These are phyloP conservation scores for Hypoxylon subgilvum DNA, from an alignment of 495 filamentous ascomycete species.

Conservation along the genomic window DNA sequence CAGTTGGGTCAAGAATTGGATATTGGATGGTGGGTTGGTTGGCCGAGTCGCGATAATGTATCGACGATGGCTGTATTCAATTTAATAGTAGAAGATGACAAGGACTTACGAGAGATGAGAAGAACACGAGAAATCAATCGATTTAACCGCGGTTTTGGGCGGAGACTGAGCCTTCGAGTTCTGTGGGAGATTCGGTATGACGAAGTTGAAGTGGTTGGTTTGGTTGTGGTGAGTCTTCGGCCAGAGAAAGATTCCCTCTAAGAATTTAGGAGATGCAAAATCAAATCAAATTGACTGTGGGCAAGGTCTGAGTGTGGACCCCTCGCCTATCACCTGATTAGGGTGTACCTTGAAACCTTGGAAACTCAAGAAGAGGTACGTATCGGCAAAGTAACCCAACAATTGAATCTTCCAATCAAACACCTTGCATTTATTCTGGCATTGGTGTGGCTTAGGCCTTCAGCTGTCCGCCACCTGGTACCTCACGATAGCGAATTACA, in stretches of 20 bases:
- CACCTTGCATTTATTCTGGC: neutral
- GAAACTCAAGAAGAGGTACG: too few relatives aligned
- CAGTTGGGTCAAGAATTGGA: too few relatives aligned
- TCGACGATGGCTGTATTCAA: neutral
- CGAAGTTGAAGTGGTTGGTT: slow-evolving; percentile 31
- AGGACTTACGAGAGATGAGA: slow-evolving; percentile 36
- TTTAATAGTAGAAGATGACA: slow-evolving; percentile 3
- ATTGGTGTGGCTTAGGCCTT: slow-evolving; percentile 14
- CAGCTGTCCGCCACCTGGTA: neutral
- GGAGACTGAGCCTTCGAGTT: slow-evolving; percentile 65
- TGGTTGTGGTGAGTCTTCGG: slow-evolving; percentile 28
- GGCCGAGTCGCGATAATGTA: neutral
- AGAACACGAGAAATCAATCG: slow-evolving; percentile 65
- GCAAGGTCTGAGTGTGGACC: slow-evolving; percentile 7
- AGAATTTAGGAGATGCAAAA: slow-evolving; percentile 27
- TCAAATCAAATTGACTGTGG: slow-evolving; percentile 30
- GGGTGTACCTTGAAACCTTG: slow-evolving; percentile 24
- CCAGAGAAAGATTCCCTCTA: slow-evolving; percentile 39
- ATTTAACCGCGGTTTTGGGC: slow-evolving; percentile 61
- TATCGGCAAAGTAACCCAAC: too few relatives aligned
- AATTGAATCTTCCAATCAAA: slow-evolving; percentile 14
- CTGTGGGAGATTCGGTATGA: slow-evolving; percentile 44
- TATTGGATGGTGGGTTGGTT: neutral
- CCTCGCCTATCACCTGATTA: slow-evolving; percentile 44
- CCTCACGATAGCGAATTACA: slow-evolving; percentile 19